Evolutionary conservation across 2,329 filamentous ascomycete genomes (phyloP).

Genomic region (Taxawa tesnikishii): DNA sequence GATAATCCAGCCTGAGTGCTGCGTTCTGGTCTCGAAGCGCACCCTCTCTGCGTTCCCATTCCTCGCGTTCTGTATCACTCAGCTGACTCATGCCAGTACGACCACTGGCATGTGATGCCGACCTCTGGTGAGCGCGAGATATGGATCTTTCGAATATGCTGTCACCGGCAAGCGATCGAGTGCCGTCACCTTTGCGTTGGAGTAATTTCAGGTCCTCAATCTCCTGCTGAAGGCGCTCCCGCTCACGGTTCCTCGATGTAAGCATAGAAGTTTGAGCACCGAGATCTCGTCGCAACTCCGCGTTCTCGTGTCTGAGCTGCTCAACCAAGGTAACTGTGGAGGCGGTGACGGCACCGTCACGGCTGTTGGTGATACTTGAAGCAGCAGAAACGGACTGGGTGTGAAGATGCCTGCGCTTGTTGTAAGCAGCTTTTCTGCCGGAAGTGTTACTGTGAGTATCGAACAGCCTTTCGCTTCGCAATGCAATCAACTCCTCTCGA

Average conservation of each 20-base stretch:
- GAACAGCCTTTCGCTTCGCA: conserved; percentile 29
- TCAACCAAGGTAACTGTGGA: conserved; percentile 66
- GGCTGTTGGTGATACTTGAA: conserved; percentile 19
- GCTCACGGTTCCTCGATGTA: conserved; percentile 88
- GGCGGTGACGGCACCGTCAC: conserved; percentile 37
- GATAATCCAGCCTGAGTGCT: conserved; percentile 75
- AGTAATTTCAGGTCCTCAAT: conserved; percentile 93
- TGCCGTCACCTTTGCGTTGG: conserved; percentile 56
- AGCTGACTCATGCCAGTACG: conserved; percentile 50
- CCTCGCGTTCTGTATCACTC: conserved; percentile 71
- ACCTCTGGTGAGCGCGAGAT: conserved; percentile 61
- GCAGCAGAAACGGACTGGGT: conserved; percentile 21
- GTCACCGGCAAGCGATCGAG: conserved; percentile 56
- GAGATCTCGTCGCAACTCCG: conserved; percentile 80
- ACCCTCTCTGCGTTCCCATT: conserved; percentile 72
- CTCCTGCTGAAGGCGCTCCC: conserved; percentile 88
- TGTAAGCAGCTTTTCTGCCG: conserved; percentile 14
- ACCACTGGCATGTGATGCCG: conserved; percentile 62
- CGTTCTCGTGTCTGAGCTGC: conserved; percentile 81
- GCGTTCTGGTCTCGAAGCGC: conserved; percentile 78
- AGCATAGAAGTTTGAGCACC: conserved; percentile 96
- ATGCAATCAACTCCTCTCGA: conserved; percentile 62
- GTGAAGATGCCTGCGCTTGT: conserved; percentile 24
- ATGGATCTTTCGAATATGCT: conserved; percentile 91
- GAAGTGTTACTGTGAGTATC: conserved; percentile 20